These are phyloP conservation scores for Smallanthus sonchifolius DNA, from an alignment of 129 eudicot species.

Conservation along the genomic window DNA sequence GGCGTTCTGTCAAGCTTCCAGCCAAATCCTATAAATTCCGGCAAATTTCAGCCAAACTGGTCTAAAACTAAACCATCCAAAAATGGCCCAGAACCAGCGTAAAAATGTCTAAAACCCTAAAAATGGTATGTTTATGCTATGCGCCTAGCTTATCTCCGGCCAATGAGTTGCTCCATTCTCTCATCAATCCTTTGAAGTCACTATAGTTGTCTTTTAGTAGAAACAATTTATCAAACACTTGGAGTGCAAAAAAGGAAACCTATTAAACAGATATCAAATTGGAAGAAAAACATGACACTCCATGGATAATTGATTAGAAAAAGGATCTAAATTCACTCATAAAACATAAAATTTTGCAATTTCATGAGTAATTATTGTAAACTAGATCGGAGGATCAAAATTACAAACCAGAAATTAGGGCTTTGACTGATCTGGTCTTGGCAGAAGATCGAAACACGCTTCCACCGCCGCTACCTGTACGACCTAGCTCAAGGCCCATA, in stretches of 20 bases:
- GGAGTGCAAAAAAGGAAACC: background rate
- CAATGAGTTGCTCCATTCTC: background rate
- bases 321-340: background rate
- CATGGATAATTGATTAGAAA: background rate
- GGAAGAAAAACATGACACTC: background rate
- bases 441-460: conserved; percentile 44
- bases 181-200: background rate
- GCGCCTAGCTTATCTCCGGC: too few relatives aligned
- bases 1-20: too few relatives aligned
- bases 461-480: conserved; percentile 24
- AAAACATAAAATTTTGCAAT: background rate
- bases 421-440: conserved; percentile 59
- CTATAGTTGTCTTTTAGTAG: background rate
- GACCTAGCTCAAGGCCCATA: conserved; percentile 49
- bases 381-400: background rate
- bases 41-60: too few relatives aligned
- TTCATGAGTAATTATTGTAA: background rate
- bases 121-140: too few relatives aligned
- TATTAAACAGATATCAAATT: background rate
- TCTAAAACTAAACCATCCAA: too few relatives aligned
- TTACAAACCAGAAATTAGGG: conserved; percentile 56
- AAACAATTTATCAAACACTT: background rate
- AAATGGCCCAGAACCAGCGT: too few relatives aligned
- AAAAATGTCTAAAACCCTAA: too few relatives aligned
- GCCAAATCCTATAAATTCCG: too few relatives aligned